phyloP scores from a whole-genome alignment of 1,139 yeast genomes.

The Kurtzmaniella quercitrusa region DNA sequence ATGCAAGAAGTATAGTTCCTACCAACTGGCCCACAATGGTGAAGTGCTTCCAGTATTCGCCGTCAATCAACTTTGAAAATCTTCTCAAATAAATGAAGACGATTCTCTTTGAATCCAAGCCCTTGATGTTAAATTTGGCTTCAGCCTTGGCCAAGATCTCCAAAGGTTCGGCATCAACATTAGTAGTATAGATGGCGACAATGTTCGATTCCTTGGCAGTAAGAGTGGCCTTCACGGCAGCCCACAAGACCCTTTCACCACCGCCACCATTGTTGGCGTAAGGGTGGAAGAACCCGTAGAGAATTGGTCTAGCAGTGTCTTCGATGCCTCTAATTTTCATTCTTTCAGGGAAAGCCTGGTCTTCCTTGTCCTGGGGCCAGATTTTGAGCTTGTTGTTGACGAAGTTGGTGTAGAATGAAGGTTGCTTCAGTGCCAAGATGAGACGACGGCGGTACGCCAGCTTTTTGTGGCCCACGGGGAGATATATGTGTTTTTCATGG shows the following conservation, averaged over 20 bases:
- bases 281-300: conserved; percentile 92
- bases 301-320: conserved; percentile 36
- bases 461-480: conserved; percentile 33
- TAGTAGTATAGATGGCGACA: conserved; percentile 78
- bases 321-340: conserved; percentile 33
- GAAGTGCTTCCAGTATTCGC: conserved; percentile 69
- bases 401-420: conserved; percentile 46
- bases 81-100: conserved; percentile 68
- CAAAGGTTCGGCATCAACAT: conserved; percentile 46
- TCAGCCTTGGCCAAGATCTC: conserved; percentile 56
- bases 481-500: conserved; percentile 32
- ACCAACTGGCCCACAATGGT: conserved; percentile 85
- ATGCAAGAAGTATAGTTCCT: conserved; percentile 66
- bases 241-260: conserved; percentile 96
- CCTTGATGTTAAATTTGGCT: conserved; percentile 57
- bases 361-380: conserved; percentile 26
- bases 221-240: conserved; percentile 76
- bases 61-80: conserved; percentile 59
- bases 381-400: conserved; percentile 36
- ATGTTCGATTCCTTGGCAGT: conserved; percentile 45
- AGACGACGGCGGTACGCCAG: conserved; percentile 52
- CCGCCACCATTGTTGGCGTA: conserved; percentile 97
- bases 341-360: conserved; percentile 20
- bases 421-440: conserved; percentile 44
- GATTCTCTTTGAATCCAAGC: conserved; percentile 50